phyloP scores from a whole-genome alignment of 768 basidiomycete genomes.

The Coprinopsis strossmayeri region DNA sequence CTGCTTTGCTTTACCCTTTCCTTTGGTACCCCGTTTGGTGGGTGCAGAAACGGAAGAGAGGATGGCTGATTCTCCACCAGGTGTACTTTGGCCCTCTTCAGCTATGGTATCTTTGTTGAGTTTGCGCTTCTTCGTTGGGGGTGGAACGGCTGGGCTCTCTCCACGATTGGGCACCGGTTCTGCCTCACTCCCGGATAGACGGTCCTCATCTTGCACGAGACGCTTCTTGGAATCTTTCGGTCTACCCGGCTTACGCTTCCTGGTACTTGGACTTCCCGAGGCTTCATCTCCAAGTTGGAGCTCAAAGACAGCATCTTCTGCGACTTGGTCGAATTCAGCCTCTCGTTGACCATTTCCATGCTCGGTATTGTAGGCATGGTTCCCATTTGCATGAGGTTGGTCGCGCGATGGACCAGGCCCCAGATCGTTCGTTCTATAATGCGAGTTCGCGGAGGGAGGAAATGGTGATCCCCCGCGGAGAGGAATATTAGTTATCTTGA shows the following conservation, averaged over 20 bases:
- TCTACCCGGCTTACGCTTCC: slow-evolving; percentile 30
- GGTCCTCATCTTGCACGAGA: slow-evolving; percentile 37
- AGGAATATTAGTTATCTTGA: slow-evolving; percentile 41
- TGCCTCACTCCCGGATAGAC: slow-evolving; percentile 54
- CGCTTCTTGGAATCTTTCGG: slow-evolving; percentile 45
- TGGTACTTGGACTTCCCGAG: no score
- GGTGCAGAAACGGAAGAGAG: slow-evolving; percentile 25
- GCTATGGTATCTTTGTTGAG: slow-evolving; percentile 35
- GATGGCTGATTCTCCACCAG: no score
- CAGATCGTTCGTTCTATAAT: slow-evolving; percentile 1
- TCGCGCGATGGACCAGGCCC: slow-evolving; percentile 1
- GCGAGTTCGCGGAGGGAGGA: slow-evolving; percentile 11
- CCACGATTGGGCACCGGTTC: slow-evolving; percentile 35
- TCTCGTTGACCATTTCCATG: neutral
- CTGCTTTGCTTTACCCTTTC: slow-evolving; percentile 47
- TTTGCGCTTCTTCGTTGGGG: slow-evolving; percentile 53
- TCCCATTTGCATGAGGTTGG: slow-evolving; percentile 18
- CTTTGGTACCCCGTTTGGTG: slow-evolving; percentile 29
- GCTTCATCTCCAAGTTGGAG: slow-evolving; percentile 41
- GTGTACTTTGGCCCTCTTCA: slow-evolving; percentile 43
- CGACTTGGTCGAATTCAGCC: slow-evolving; percentile 23
- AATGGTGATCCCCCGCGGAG: slow-evolving; percentile 26
- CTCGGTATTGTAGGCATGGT: slow-evolving; percentile 21
- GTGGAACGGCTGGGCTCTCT: slow-evolving; percentile 26
- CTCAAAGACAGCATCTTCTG: slow-evolving; percentile 53